These are phyloP conservation scores for Cyamopsis tetragonoloba DNA, from an alignment of 306 rosid genomes.

Conservation along the genomic window DNA sequence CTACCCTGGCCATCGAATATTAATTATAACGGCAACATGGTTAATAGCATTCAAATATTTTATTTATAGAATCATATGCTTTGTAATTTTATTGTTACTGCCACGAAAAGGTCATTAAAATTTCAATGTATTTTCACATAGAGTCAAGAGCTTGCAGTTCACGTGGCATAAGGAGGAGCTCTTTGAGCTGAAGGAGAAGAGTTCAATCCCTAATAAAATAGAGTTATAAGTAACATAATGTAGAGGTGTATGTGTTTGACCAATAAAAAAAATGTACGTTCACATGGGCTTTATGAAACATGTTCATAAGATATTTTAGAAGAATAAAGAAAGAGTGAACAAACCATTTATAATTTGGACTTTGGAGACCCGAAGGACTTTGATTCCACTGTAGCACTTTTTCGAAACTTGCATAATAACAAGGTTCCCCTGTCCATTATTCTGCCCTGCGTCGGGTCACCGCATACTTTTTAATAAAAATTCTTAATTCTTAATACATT, in stretches of 20 bases:
- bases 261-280: neutral
- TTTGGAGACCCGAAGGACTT: slow-evolving; percentile 17
- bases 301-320: slow-evolving; percentile 19
- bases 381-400: slow-evolving; percentile 35
- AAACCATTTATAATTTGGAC: neutral
- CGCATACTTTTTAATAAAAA: slow-evolving; percentile 42
- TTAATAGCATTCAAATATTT: too few relatives aligned
- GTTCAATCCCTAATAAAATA: too few relatives aligned
- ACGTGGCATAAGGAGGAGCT: too few relatives aligned
- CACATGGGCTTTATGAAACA: neutral
- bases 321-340: slow-evolving; percentile 8
- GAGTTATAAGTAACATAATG: too few relatives aligned
- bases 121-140: neutral
- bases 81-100: too few relatives aligned
- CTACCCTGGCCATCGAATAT: too few relatives aligned
- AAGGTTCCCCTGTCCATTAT: slow-evolving; percentile 43
- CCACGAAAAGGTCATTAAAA: neutral
- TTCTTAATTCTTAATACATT: slow-evolving; percentile 7
- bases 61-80: too few relatives aligned
- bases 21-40: too few relatives aligned
- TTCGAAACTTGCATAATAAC: slow-evolving; percentile 30
- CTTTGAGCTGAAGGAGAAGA: too few relatives aligned
- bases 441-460: slow-evolving; percentile 53
- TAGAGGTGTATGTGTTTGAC: too few relatives aligned
- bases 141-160: too few relatives aligned